Base-by-base conservation (phyloP, 2,329 filamentous ascomycete species). In the Penicillium verrucosum region DNA sequence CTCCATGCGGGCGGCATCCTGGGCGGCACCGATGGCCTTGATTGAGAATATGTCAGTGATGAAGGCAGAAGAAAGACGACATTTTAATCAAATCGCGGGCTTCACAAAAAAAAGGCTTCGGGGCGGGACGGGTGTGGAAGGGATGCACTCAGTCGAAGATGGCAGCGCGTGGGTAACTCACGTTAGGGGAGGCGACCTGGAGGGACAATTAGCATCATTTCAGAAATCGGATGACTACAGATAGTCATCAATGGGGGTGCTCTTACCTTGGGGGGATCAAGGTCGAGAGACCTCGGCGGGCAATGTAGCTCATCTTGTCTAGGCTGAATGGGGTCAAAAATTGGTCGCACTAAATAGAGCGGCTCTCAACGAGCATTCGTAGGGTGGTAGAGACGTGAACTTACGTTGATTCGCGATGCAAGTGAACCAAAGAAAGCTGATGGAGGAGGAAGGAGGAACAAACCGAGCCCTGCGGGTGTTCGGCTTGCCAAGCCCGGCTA, bases 221-320 rank as follows among this genome's bases (percentile, higher is more conserved):
- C 66, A 65, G 30, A 27, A 38, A 38, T 40, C 36, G 18, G 12
- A 50, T 49, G 43, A 60, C 55, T 46, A 60, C 53, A 44, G 56
- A 56, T 57, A 40, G 36, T 48, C 29, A 32, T 56, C 50, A 54
- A 55, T 52, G 56, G 48, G 27, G 46, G 41, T 63, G 36, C 59
- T 59, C 82, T 69, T 82, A 96, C 93, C 92, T 99, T 99, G 75
- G 95, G 94, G 95, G 95, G 73, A 99, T 97, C 79, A 99, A 89
- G 84, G 95, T 96, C 77, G 94, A 97, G 75, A 97, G 89, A 84
- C 86, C 89, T 81, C 92, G 88, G 81, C 89, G 90, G 74, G 87
- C 85, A 74, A 95, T 84, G 86, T 87, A 94, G 85, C 91, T 96
- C 92, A 96, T 97, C 80, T 81, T 90, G 84, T 77, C 69, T 62